phyloP scores from a whole-genome alignment of 2,329 filamentous ascomycete genomes.

The Hypoxylon sp. region DNA sequence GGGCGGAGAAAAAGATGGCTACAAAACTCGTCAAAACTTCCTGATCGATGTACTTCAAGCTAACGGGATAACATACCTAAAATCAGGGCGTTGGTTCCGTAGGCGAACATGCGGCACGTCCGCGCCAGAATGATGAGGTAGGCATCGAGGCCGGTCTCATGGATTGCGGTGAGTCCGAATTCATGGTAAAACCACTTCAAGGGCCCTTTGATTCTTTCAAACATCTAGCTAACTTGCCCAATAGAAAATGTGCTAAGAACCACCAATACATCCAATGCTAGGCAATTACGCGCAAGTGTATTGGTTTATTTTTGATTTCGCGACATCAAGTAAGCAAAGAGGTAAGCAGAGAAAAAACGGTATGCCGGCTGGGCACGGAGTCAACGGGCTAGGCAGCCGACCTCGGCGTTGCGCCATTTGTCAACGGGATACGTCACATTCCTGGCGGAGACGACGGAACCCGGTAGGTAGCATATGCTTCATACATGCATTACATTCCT shows the following conservation, averaged over 20 bases:
- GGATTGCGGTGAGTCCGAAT: constrained; percentile 65
- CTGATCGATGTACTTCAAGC: neutral
- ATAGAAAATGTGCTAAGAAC: neutral
- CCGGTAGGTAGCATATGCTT: constrained; percentile 9
- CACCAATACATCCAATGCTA: constrained; percentile 2
- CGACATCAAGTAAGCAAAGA: constrained; percentile 14
- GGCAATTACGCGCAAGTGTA: constrained; percentile 3
- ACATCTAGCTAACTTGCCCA: constrained; percentile 42
- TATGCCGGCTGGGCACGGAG: constrained; percentile 30
- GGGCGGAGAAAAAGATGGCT: constrained; percentile 70
- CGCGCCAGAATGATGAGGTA: constrained; percentile 68
- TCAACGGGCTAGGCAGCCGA: constrained; percentile 32
- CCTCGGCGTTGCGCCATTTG: constrained; percentile 43
- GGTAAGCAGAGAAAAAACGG: constrained; percentile 6
- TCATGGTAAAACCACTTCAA: constrained; percentile 59
- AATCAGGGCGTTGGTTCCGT: constrained; percentile 72
- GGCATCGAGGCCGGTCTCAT: constrained; percentile 64
- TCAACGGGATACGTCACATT: constrained; percentile 29
- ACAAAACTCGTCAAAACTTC: constrained; percentile 14
- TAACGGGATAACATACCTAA: constrained; percentile 58
- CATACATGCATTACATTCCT: constrained; percentile 3
- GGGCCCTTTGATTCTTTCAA: constrained; percentile 37
- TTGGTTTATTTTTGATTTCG: constrained; percentile 11
- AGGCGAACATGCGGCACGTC: constrained; percentile 72
- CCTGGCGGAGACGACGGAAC: constrained; percentile 20